Evolutionary conservation across 2,329 filamentous ascomycete species (phyloP), one percentile per base, ranked within the genome.

Genomic region (Pezicula neosporulosa): DNA sequence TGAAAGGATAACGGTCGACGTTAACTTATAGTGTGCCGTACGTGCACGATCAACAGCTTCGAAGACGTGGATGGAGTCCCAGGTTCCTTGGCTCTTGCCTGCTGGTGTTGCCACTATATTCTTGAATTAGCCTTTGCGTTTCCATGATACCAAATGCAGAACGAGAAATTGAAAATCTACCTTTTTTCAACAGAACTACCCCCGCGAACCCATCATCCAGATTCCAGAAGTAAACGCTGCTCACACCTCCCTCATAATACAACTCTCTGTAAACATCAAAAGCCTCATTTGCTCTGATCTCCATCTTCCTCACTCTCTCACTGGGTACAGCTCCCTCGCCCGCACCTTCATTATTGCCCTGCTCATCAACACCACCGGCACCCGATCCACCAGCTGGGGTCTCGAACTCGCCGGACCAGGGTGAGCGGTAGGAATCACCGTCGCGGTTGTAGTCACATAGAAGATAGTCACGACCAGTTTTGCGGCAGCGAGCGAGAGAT

Each of bases 401-500:
- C 69, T 97, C 91, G 71, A 99, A 99, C 72, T 96, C 89, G 74
- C 97, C 97, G 74, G 87, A 94, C 94, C 94, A 99, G n/a, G 94
- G 94, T 59, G 90, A 96, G 56, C 94, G 88, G 81, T 96, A 96
- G 73, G 89, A 95, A 75, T 97, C 93, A 56, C 94, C 94, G 73
- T 99, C 94, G 59, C 94, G 92, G 80, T 99, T 99, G 81, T 99
- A 99, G 81, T 99, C 94, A 79, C 94, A 99, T 66, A 97, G 88
- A 47, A 99, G 84, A 77, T 96, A 99, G 74, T 97, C 94, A 61
- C 93, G 89, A 63, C 91, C 90, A 30, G 90, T 88, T 72, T 92
- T 89, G 62, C 84, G 83, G 78, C 94, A 97, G 60, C 89, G 87
- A 97, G 60, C 89, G 87, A 63, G 87, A 86, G 57, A 95, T 82